Percentiles rank a stretch among this genome's conserved stretches.
phyloP scores from a whole-genome alignment of 768 basidiomycete species.

The Lanmaoa rubissima region DNA sequence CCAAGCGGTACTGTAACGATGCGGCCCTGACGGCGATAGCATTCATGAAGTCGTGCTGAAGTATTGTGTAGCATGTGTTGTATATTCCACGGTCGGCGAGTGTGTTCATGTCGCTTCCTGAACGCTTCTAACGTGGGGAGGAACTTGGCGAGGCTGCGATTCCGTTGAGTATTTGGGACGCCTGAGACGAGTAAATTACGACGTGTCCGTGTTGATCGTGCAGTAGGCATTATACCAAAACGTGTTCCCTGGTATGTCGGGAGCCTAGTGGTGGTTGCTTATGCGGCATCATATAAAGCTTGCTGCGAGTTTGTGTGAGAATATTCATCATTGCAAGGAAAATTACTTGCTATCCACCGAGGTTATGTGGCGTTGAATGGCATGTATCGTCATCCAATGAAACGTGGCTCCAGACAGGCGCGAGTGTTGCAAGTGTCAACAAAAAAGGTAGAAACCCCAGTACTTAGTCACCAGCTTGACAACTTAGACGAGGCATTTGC shows the following conservation, averaged over 20 bases:
- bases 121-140: neutral
- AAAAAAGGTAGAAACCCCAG: too few species aligned
- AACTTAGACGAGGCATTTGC: constrained; percentile 41
- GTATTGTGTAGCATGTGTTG: neutral
- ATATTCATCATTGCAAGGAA: neutral
- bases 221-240: too few species aligned
- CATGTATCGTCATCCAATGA: neutral
- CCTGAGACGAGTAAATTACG: too few species aligned
- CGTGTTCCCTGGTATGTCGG: too few species aligned
- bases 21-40: neutral
- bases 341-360: too few species aligned
- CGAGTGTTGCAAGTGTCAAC: too few species aligned
- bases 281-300: neutral
- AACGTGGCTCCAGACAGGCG: neutral
- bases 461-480: too few species aligned
- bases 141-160: neutral
- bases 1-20: neutral
- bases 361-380: too few species aligned
- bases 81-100: neutral
- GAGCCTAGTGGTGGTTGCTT: neutral
- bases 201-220: neutral
- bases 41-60: neutral
- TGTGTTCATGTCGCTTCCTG: neutral
- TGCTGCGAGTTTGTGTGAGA: neutral
- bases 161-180: neutral